Conservation (phyloP, 257 asterid species). For the Nicotiana knightiana region DNA sequence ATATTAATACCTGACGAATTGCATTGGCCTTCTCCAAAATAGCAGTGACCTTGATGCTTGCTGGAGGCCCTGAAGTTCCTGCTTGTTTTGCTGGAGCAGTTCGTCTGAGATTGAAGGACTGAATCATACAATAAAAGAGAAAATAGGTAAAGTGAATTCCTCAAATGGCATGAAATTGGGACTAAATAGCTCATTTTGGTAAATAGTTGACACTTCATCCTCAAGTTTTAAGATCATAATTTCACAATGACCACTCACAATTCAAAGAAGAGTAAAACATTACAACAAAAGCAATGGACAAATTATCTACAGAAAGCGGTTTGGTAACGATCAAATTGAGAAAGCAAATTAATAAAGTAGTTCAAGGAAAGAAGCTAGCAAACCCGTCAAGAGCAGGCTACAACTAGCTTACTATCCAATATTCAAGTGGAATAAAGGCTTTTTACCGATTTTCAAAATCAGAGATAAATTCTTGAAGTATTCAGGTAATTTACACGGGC, state of each 20-base stretch:
- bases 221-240: neutral
- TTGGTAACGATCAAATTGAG: neutral
- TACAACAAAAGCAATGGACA: neutral
- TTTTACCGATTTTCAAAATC: neutral
- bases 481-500: neutral
- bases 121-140: slow-evolving; percentile 15
- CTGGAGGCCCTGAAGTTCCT: slow-evolving; percentile 32
- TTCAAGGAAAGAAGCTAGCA: neutral
- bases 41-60: slow-evolving; percentile 66
- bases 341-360: neutral
- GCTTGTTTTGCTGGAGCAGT: slow-evolving; percentile 48
- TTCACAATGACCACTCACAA: neutral
- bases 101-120: slow-evolving; percentile 86
- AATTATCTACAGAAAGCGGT: neutral
- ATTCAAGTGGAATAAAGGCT: neutral
- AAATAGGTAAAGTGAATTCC: neutral
- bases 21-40: slow-evolving; percentile 86
- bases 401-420: slow-evolving; percentile 4
- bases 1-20: slow-evolving; percentile 62
- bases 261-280: neutral
- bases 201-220: neutral
- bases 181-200: neutral
- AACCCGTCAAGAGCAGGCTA: neutral
- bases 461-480: neutral
- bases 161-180: neutral